phyloP scores from a whole-genome alignment of 1,284 basidiomycete genomes.

The Malassezia sp. region DNA sequence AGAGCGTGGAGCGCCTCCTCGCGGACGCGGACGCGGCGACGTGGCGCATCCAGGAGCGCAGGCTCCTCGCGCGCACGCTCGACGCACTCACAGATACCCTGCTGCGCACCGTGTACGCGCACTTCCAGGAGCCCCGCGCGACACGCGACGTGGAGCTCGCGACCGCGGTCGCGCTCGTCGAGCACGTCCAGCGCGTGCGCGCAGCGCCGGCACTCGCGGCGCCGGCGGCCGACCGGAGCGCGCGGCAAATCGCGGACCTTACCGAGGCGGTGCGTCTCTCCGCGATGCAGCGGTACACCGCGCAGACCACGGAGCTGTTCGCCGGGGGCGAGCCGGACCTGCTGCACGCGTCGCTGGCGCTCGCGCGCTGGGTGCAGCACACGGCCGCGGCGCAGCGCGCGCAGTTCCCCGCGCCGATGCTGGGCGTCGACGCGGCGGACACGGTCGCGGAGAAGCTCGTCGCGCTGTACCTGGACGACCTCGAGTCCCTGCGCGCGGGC shows the following conservation, averaged over 20 bases:
- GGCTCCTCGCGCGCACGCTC: constrained; percentile 47
- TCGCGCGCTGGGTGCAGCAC: constrained; percentile 83
- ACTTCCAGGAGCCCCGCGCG: constrained; percentile 55
- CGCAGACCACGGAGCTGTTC: constrained; percentile 55
- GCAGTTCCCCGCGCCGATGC: constrained; percentile 67
- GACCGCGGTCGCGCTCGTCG: constrained; percentile 25
- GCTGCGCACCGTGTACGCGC: constrained; percentile 70
- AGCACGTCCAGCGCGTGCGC: constrained; percentile 46
- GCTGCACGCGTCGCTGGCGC: constrained; percentile 59
- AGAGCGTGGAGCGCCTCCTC: constrained; percentile 60
- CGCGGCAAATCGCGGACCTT: constrained; percentile 30
- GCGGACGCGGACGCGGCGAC: constrained; percentile 54
- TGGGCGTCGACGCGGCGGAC: constrained; percentile 55
- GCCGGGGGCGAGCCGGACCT: constrained; percentile 60
- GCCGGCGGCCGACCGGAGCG: background rate
- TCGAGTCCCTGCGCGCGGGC: constrained; percentile 48
- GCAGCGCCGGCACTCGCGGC: background rate
- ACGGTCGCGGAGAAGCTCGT: constrained; percentile 63
- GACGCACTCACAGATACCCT: constrained; percentile 66
- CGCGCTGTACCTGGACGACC: constrained; percentile 64
- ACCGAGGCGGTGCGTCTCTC: constrained; percentile 55
- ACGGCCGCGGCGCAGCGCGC: constrained; percentile 69
- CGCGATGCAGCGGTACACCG: constrained; percentile 55
- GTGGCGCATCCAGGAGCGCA: constrained; percentile 72
- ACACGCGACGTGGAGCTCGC: constrained; percentile 30